Evolutionary conservation across 768 basidiomycete species (phyloP), one percentile per base, ranked within the genome.

Genomic region (Pisolithus marmoratus): DNA sequence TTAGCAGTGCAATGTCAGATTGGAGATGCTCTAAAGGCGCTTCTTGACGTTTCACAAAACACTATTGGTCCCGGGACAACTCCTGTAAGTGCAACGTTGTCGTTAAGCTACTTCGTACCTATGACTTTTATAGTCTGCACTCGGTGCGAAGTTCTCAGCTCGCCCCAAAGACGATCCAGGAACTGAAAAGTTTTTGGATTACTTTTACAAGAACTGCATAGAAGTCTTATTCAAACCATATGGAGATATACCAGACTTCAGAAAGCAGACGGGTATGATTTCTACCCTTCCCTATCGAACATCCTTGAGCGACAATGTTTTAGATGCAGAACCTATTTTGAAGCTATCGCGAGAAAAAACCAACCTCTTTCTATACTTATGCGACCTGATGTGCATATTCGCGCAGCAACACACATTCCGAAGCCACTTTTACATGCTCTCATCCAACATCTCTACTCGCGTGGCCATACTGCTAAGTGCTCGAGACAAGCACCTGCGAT

Each of bases 341-440:
- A 67, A 71, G 19, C 72, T 90, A 52, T 76, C 82, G 22, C 78
- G 89, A 60, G 89, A 92, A 63, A 81, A 82, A 62, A 82, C 85
- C 41, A 87, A 92, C 63, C 85, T 95, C 58, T 85, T 84, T 64
- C 81, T 93, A 56, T 90, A 92, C 69, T 80, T 97, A 48, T 90
- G 89, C 72, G 95, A 99, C 66, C 74, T 97, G 56, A 74, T 97
- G 55, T 88, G 89, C 71, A 90, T 84, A 70, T 93, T 92, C 71
- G 77, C 90, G 54, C 74, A 80, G 49, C 92, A 94, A 70, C 95
- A 99, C 69, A 80, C 84, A 46, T 94, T 95, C 73, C 86, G 93
- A 50, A 89, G 90, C 61, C 88, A 93, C 70, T 93, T 90, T 72
- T 93, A 85, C 64, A 76, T 95, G 66, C 79, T 96, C 59, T 85